phyloP scores from a whole-genome alignment of 192 early-diverging fungal genomes.

The Podila horticola region DNA sequence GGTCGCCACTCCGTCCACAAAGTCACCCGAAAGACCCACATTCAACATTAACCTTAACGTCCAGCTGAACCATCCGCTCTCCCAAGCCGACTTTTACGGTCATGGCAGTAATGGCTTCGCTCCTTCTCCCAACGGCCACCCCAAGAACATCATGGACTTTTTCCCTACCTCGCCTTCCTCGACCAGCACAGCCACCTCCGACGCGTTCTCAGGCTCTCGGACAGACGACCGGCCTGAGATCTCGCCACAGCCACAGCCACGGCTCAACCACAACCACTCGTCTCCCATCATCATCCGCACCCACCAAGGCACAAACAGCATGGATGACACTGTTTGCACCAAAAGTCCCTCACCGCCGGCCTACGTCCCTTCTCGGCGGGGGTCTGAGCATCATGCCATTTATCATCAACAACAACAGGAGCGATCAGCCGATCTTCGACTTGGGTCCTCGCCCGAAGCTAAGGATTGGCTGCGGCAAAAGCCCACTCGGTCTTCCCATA shows the following conservation, averaged over 20 bases:
- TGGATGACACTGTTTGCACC: slow-evolving; percentile 12
- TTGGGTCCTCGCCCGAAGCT: slow-evolving; percentile 45
- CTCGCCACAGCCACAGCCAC: not conserved
- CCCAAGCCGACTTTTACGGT: not conserved
- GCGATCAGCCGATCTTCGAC: slow-evolving; percentile 14
- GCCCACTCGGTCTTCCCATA: slow-evolving; percentile 37
- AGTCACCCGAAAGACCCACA: not conserved
- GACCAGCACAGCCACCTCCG: slow-evolving; percentile 1
- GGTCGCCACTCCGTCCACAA: not conserved
- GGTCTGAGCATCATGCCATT: slow-evolving; percentile 25
- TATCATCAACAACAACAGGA: slow-evolving; percentile 23
- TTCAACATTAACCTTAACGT: not conserved
- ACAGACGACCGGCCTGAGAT: slow-evolving; percentile 1
- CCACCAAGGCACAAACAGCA: slow-evolving; percentile 5
- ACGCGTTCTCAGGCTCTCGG: not conserved
- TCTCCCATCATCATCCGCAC: slow-evolving; percentile 27
- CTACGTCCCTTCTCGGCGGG: slow-evolving; percentile 27
- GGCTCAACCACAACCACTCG: slow-evolving; percentile 14
- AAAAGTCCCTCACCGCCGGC: slow-evolving; percentile 11
- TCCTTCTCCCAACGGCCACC: not conserved
- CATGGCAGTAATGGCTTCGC: not conserved
- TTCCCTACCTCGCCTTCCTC: not conserved
- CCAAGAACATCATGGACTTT: slow-evolving; percentile 5
- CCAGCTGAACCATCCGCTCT: too few relatives aligned
- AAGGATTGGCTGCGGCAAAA: slow-evolving; percentile 50